Evolutionary conservation across 441 rosid genomes (phyloP), one percentile per base, ranked within the genome.

Genomic region (Theobroma grandiflorum): DNA sequence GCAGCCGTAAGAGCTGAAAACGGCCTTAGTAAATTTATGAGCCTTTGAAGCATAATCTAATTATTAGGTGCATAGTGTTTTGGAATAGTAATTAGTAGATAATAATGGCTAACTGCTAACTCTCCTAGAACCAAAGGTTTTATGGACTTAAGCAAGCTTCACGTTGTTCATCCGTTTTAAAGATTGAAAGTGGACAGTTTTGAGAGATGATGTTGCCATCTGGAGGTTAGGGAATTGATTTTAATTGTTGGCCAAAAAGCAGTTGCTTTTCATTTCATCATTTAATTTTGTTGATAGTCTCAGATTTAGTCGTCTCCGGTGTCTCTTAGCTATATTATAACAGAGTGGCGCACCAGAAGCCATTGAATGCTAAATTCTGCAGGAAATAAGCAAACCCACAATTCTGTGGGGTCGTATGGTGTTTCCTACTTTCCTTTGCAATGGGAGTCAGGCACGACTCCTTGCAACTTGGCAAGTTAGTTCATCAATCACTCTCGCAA

Each of bases 281-380:
- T 63, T 18, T 37, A 16, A 37, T 37, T n/a, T 22, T 57, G 12
- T 57, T 20, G 2, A 2, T 18, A 65, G 68, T 6, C 68, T 63
- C 42, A 6, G 15, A 35, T 26, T 26, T n/a, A 16, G n/a, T 58
- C 5, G 7, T 33, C 40, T 63, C 68, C 40, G 2, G 43, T 63
- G 70, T 15, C 10, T 18, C 45, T 38, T 37, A 38, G 26, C 16
- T 38, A n/a, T 47, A 38, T 26, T 11, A 66, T 40, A 66, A 66
- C 71, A 42, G 22, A 4, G 6, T 40, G 71, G 49, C 52, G 26
- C 45, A 66, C 71, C 71, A 40, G 71, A 66, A 47, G 26, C 62
- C 20, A 50, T 50, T 72, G 42, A 72, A 50, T 72, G 58, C 26
- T 47, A 45, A 72, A 72, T 37, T 72, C 33, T 14, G 70, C 70